These are phyloP conservation scores for Pythium brachiatum DNA, from an alignment of 352 stramenopile species.

Conservation along the genomic window DNA sequence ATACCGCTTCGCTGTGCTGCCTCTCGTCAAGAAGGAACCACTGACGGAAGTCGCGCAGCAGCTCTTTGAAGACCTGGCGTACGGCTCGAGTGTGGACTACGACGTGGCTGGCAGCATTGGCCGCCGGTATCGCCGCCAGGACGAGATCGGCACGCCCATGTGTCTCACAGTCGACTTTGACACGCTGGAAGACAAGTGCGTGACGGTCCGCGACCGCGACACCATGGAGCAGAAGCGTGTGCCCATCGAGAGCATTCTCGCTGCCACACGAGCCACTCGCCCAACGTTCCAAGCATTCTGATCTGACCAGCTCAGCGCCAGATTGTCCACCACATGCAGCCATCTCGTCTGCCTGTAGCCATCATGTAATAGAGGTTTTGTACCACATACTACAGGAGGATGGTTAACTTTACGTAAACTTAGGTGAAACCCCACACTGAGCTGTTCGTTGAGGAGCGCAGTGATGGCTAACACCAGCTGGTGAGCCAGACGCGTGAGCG, in stretches of 20 bases:
- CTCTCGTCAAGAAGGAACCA: constrained; percentile 95
- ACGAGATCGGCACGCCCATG: constrained; percentile 97
- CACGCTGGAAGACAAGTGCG: constrained; percentile 93
- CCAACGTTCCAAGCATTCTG: constrained; percentile 48
- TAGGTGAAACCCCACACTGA: not conserved
- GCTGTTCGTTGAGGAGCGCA: not conserved
- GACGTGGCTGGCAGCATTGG: constrained; percentile 89
- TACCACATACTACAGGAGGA: not conserved
- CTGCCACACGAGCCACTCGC: constrained; percentile 28
- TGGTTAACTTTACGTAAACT: not conserved
- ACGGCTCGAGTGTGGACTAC: constrained; percentile 89
- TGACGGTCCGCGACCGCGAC: constrained; percentile 96
- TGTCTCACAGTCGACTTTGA: constrained; percentile 98
- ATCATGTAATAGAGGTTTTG: constrained; percentile 17
- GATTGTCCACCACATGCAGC: constrained; percentile 14
- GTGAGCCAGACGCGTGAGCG: not conserved
- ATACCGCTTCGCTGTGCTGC: constrained; percentile 91
- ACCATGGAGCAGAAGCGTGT: constrained; percentile 95
- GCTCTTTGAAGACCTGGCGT: constrained; percentile 90
- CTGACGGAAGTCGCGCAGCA: constrained; percentile 85
- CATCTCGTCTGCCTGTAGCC: constrained; percentile 8
- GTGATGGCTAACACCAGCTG: not conserved
- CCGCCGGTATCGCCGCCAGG: constrained; percentile 93
- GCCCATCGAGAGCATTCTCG: constrained; percentile 87
- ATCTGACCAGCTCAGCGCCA: too few relatives aligned